Evolutionary conservation across 352 stramenopile species (phyloP), one percentile per base, ranked within the genome.

Genomic region (Globisporangium emineosum): DNA sequence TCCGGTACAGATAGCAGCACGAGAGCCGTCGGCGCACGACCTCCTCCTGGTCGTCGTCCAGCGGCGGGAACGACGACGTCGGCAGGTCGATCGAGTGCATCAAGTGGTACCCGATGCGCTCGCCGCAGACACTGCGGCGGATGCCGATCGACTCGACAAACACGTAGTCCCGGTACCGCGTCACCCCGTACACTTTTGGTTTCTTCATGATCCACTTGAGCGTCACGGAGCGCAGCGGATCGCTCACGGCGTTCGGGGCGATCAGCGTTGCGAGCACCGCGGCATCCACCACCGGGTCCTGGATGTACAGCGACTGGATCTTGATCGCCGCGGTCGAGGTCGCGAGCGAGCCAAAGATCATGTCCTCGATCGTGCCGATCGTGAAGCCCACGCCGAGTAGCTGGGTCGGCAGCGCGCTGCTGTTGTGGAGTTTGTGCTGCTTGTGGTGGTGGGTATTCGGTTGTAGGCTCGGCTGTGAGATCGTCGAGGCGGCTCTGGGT

Each of bases 41-140:
- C 27, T 57, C 40, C 19, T 62, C 47, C 53, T 72, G 61, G 30
- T 42, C 54, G 19, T 52, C 55, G 33, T 53, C 45, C 1, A 69
- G 47, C 19, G 42, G 27, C 17, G 62, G 66, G 29, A 70, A 52
- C 47, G 47, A n/a, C n/a, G 65, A 52, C 47, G 52, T 29, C 45
- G 65, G 65, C n/a, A 77, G 56, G 5, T 74, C 65, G 8, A 81
- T 55, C 42, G 73, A 81, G 45, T 78, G 73, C 30, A 70, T 35
- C 15, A 81, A 23, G 45, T 68, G 56, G 63, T 73, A 81, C 9
- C 73, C 73, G 29, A 81, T 70, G 33, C 60, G 58, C 29, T 76
- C 68, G 21, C 66, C 57, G 43, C 51, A 54, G 2, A 56, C 50
- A 32, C 51, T 64, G 10, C 54, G 50, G 4, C 53, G 37, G 37